A percentile compares a stretch with the other conserved stretches of the same genome.
These are phyloP conservation scores for Fusarium redolens DNA, from an alignment of 2,329 filamentous ascomycete genomes.

Conservation along the genomic window DNA sequence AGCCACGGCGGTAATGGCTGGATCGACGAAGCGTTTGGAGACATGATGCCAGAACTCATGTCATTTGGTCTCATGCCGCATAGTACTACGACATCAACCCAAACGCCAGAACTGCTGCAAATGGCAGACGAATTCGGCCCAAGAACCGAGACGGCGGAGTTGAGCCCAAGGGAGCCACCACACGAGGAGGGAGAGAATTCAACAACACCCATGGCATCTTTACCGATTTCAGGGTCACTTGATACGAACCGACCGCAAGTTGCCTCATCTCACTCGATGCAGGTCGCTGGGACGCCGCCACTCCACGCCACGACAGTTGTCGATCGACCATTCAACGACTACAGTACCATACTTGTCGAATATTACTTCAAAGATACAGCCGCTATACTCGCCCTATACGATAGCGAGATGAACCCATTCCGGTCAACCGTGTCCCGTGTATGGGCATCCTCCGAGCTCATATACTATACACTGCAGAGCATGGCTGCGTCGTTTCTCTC, in stretches of 20 bases:
- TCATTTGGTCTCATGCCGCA: too few relatives aligned
- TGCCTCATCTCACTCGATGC: neutral
- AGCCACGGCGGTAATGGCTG: neutral
- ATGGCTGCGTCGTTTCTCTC: neutral
- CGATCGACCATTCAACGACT: neutral
- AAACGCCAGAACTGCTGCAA: neutral
- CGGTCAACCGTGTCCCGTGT: neutral
- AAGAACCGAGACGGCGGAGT: rapidly evolving
- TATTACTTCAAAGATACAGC: neutral
- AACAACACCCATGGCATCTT: rapidly evolving
- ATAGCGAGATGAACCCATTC: neutral
- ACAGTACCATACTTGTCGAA: neutral
- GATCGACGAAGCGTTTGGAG: neutral
- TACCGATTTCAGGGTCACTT: too few relatives aligned
- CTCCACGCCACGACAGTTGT: rapidly evolving
- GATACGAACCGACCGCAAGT: too few relatives aligned
- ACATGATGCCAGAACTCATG: neutral
- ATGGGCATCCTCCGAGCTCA: neutral
- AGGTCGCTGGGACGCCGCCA: rapidly evolving
- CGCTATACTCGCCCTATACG: neutral
- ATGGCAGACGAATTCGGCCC: rapidly evolving
- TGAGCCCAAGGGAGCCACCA: rapidly evolving
- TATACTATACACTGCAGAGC: neutral
- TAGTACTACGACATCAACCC: neutral
- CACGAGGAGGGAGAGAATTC: rapidly evolving